Base-by-base conservation (phyloP, 345 rosid genomes). In the Eucalyptus curtisii region DNA sequence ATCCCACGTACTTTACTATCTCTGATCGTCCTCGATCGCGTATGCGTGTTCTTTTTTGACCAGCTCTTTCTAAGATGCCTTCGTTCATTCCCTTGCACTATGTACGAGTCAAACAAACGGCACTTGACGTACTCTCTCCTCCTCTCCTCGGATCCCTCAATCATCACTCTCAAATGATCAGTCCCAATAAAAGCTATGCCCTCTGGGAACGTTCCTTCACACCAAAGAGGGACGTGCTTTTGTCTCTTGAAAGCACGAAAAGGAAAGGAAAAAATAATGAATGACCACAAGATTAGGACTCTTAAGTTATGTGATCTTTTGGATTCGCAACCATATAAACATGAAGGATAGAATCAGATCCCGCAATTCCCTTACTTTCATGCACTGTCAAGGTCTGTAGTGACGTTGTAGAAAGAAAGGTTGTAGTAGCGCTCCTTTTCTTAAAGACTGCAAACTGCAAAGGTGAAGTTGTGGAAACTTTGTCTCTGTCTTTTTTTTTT, bases 141-240 rank as follows among this genome's bases (percentile, higher is more conserved):
- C 89, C 87, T 86, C 89, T 86, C 92, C 93, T 94, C 40, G 94
- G 95, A 93, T 93, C 96, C 94, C 90, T 90, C 93, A 90, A 90
- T 92, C 91, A 92, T 94, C 47, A 76, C 82, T 76, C 82, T 37
- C 47, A 40, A 40, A 76, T 76, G 82, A 76, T 76, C 82, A 22
- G 82, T 76, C 82, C 47, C 82, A 6, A 76, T 20, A 76, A 76
- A 40, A 76, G 82, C 82, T 44, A 40, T 40, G 82, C 47, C 82
- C 47, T 76, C 30, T 40, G 82, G 82, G 47, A 76, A 76, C 47
- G 82, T 76, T 40, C 82, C 82, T 76, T 76, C 47, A 76, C 82
- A 37, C 82, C 82, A 37, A 76, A 76, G 82, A 40, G 82, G 82
- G 82, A 40, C 30, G 89, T 86, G 55, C 57, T 57, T 87, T 87